phyloP scores from a whole-genome alignment of 2,329 filamentous ascomycete genomes.

The Periglandula ipomoeae region DNA sequence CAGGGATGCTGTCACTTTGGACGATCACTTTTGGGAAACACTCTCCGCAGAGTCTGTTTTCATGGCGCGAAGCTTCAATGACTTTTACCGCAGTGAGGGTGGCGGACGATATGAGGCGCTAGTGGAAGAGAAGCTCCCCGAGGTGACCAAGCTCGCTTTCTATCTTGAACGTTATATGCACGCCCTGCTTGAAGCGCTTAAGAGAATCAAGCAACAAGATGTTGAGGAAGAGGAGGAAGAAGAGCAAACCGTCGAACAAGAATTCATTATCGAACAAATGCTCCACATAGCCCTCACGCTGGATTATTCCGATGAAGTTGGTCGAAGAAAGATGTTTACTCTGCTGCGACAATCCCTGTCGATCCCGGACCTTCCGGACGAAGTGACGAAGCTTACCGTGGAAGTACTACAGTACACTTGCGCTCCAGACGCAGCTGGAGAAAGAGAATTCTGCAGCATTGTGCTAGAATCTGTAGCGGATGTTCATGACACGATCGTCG shows the following conservation, averaged over 20 bases:
- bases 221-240: conserved; percentile 54
- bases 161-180: conserved; percentile 74
- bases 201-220: conserved; percentile 45
- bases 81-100: conserved; percentile 71
- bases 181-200: conserved; percentile 56
- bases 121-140: conserved; percentile 87
- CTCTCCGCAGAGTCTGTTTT: conserved; percentile 81
- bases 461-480: conserved; percentile 92
- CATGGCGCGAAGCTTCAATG: conserved; percentile 84
- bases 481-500: conserved; percentile 87
- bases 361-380: conserved; percentile 79
- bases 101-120: conserved; percentile 66
- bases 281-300: conserved; percentile 85
- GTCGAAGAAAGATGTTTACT: conserved; percentile 90
- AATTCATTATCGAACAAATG: conserved; percentile 93
- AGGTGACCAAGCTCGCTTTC: conserved; percentile 84
- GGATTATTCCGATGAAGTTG: conserved; percentile 96
- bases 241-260: conserved; percentile 78
- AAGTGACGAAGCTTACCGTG: conserved; percentile 80
- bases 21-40: conserved; percentile 71
- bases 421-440: conserved; percentile 61
- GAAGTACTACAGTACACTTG: conserved; percentile 78
- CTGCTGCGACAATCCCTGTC: conserved; percentile 79
- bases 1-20: conserved; percentile 60
- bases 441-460: conserved; percentile 74